Base-by-base conservation (phyloP, 352 stramenopile species). In the Phytopythium chamaehyphon region DNA sequence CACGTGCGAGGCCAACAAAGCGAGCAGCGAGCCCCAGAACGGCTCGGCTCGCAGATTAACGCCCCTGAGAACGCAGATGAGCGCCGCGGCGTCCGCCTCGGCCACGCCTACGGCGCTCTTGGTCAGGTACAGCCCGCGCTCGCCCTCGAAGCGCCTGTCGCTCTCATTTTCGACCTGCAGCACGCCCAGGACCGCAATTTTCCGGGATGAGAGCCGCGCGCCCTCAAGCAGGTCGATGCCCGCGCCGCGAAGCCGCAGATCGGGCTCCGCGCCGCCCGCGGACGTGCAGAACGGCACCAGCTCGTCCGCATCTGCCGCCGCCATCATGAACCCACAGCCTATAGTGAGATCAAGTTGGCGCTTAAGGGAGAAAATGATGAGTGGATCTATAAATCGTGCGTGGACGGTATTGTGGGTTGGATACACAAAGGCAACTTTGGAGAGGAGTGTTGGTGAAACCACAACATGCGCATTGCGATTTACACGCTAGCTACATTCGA, bases 281-380 rank as follows among this genome's bases (percentile, higher is more conserved):
- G 51, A 66, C 63, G 76, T 88, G 54, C 71, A 82, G 31, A 90
- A 62, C 75, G 80, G 80, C 57, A 86, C 71, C 11, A 83, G 61
- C 40, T 68, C 64, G 21, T 46, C 47, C 24, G 19, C 48, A 39
- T 44, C 62, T 0, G 55, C 35, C 23, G 43, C 47, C 31, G 51
- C 48, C 57, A 62, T 59, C 14, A 51, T 18, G 19, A 6, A 36
- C 5, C 28, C 9, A 33, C 28, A 33, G 28, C n/a, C n/a, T 33
- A 33, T 33, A 33, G 28, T 33, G 28, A 33, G 9, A 5, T 5
- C 28, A 33, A 33, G 28, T 10, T 5, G 28, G 9, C n/a, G n/a
- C n/a, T n/a, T n/a, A n/a, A n/a, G n/a, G n/a, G n/a, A n/a, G n/a
- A n/a, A n/a, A n/a, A n/a, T n/a, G n/a, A n/a, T n/a, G n/a, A n/a